Evolutionary conservation across 805 yeast species (phyloP).

Genomic region (Saccharomycopsis malanga): DNA sequence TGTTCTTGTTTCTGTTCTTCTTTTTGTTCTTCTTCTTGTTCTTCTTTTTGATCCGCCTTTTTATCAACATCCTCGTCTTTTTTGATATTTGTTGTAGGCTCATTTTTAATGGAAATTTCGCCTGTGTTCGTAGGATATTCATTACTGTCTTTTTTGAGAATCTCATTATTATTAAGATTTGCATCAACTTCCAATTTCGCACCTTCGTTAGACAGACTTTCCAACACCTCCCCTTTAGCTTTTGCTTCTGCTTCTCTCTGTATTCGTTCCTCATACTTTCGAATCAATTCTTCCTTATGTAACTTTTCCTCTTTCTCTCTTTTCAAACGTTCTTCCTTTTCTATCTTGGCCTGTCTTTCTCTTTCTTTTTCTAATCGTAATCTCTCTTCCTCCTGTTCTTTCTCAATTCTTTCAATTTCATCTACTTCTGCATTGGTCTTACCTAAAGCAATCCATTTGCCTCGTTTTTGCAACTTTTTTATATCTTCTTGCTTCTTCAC

Average conservation of each 20-base stretch:
- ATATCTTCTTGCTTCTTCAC: constrained; percentile 5
- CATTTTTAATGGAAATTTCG: too few relatives aligned
- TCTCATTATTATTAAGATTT: too few relatives aligned
- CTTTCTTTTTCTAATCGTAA: background rate
- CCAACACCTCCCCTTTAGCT: too few relatives aligned
- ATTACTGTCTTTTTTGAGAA: too few relatives aligned
- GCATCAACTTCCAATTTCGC: too few relatives aligned
- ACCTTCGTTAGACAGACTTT: too few relatives aligned
- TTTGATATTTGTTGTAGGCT: too few relatives aligned
- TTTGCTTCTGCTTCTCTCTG: background rate
- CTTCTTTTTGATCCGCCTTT: too few relatives aligned
- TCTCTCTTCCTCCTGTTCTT: background rate
- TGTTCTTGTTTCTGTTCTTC: too few relatives aligned
- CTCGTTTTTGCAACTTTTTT: constrained; percentile 9
- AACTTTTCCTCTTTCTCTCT: constrained; percentile 17
- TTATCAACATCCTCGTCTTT: too few relatives aligned
- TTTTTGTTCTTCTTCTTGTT: too few relatives aligned
- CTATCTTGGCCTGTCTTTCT: background rate
- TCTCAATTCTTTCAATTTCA: constrained; percentile 2
- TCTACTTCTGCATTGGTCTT: constrained; percentile 7
- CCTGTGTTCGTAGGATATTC: too few relatives aligned
- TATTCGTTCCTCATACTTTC: background rate
- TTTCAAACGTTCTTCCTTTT: background rate
- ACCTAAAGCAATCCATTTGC: constrained; percentile 4
- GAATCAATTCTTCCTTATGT: constrained; percentile 1